Conservation (phyloP, 2,329 filamentous ascomycete species). For the Penicillium crustosum region DNA sequence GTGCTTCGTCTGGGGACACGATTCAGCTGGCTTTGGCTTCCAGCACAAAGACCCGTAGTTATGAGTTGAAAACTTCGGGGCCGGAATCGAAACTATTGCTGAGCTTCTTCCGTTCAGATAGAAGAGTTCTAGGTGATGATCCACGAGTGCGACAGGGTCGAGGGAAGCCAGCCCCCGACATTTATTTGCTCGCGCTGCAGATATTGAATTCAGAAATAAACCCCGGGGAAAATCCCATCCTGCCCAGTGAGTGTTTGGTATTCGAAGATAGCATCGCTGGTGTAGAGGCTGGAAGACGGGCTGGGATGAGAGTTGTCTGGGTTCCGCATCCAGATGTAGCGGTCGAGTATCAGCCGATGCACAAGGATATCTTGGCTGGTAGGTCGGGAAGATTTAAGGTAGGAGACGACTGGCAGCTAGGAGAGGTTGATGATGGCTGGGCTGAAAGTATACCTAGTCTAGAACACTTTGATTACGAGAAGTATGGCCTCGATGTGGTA, state of each 20-base stretch:
- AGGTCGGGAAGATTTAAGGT: constrained; percentile 28
- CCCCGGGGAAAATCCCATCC: constrained; percentile 10
- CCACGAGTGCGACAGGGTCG: constrained; percentile 21
- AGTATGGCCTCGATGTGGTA: constrained; percentile 33
- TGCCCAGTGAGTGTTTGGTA: constrained; percentile 35
- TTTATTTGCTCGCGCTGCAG: constrained; percentile 28
- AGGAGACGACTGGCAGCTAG: constrained; percentile 36
- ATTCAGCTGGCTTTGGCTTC: constrained; percentile 28
- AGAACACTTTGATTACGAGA: constrained; percentile 41
- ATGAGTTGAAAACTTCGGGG: constrained; percentile 24
- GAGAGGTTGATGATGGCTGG: constrained; percentile 42
- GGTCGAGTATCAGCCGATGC: constrained; percentile 34
- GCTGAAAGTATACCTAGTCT: constrained; percentile 37
- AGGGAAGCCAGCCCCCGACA: constrained; percentile 31
- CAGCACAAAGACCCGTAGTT: constrained; percentile 22
- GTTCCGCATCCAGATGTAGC: constrained; percentile 36
- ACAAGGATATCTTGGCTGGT: constrained; percentile 24
- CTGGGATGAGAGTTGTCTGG: constrained; percentile 39
- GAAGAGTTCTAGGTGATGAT: constrained; percentile 22
- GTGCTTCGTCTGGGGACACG: constrained; percentile 8
- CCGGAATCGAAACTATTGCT: constrained; percentile 23
- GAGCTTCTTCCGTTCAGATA: constrained; percentile 15
- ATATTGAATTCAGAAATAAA: constrained; percentile 14
- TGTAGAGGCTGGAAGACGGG: constrained; percentile 34
- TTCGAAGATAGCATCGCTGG: constrained; percentile 38